These are phyloP conservation scores for Nephelium lappaceum DNA, from an alignment of 345 rosid species.

Conservation along the genomic window DNA sequence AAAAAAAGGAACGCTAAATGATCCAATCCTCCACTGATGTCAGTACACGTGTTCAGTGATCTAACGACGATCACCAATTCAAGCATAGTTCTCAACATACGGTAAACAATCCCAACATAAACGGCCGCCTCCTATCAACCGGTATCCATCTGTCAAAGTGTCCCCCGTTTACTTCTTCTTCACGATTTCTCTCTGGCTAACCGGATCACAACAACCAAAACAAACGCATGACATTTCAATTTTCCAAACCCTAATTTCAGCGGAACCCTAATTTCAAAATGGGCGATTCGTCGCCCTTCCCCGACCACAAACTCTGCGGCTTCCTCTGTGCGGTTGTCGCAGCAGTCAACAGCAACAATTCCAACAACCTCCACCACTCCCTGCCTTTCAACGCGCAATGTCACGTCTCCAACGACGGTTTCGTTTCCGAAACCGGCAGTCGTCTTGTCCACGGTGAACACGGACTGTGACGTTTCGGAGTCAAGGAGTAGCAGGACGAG, in stretches of 20 bases:
- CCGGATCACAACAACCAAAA: too few relatives aligned
- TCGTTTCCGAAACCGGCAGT: conserved; percentile 49
- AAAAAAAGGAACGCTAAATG: too few relatives aligned
- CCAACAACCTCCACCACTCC: neutral
- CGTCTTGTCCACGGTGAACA: conserved; percentile 37
- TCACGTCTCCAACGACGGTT: conserved; percentile 50
- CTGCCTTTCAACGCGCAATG: conserved; percentile 46
- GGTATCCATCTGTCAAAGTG: too few relatives aligned
- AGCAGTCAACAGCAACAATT: neutral
- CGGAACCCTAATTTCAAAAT: neutral
- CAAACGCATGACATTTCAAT: neutral
- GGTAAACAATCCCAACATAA: neutral
- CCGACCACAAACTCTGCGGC: conserved; percentile 73
- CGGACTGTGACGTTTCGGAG: neutral
- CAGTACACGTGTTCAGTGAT: too few relatives aligned
- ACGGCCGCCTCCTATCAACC: too few relatives aligned
- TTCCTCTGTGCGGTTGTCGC: conserved; percentile 63
- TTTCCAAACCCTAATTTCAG: neutral
- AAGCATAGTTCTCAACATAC: neutral
- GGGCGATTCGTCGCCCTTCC: conserved; percentile 9
- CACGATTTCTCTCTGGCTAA: too few relatives aligned
- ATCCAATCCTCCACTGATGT: too few relatives aligned
- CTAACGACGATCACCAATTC: neutral
- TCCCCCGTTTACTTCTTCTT: too few relatives aligned
- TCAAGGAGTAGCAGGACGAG: conserved; percentile 25